Evolutionary conservation across 257 asterid species (phyloP).

Genomic region (Forsythia suspensa): DNA sequence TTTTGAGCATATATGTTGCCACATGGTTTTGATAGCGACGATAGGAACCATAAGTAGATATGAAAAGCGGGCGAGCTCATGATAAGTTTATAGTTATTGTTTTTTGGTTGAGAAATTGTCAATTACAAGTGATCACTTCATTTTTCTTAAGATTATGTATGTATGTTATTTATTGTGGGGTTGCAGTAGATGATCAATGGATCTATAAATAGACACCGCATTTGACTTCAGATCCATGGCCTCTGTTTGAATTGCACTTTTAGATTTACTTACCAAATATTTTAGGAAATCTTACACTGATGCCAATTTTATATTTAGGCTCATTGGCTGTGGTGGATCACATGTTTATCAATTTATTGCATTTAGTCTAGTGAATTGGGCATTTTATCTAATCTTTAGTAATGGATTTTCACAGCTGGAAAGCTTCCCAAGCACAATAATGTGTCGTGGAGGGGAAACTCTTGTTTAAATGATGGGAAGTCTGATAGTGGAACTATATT

Average conservation of each 20-base stretch:
- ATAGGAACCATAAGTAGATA: background rate
- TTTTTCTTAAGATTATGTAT: background rate
- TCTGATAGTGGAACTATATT: slow-evolving; percentile 45
- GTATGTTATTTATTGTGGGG: background rate
- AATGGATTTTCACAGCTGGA: slow-evolving; percentile 65
- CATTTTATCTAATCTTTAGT: slow-evolving; percentile 20
- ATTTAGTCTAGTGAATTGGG: background rate
- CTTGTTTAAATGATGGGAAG: slow-evolving; percentile 73
- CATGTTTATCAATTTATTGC: background rate
- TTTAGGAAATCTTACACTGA: background rate
- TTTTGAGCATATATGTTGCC: background rate
- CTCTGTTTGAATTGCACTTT: background rate
- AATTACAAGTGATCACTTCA: background rate
- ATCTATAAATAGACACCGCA: background rate
- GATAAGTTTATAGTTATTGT: background rate
- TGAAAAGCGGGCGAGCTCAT: background rate
- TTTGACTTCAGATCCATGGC: background rate
- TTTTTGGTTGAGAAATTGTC: background rate
- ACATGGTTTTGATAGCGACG: background rate
- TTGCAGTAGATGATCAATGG: background rate
- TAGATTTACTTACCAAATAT: background rate
- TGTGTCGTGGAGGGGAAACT: slow-evolving; percentile 96
- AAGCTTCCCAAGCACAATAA: slow-evolving; percentile 86
- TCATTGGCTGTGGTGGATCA: background rate
- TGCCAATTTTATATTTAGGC: background rate